Conservation (phyloP, 2,329 filamentous ascomycete species). For the Gnomoniopsis sp. region DNA sequence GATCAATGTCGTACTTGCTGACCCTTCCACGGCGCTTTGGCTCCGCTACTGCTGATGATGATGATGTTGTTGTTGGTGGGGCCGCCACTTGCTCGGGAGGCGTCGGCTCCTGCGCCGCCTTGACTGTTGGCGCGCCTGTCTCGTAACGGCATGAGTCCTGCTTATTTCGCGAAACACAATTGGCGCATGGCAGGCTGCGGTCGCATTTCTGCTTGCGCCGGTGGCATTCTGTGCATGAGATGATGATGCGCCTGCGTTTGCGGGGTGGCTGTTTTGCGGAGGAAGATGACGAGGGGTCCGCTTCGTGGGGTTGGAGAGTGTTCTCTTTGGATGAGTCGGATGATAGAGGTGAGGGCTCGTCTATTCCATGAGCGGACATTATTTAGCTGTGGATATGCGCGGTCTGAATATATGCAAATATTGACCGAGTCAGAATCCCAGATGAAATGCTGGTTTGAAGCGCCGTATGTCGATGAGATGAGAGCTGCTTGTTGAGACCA, state of each 20-base stretch:
- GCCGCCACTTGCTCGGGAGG: no score
- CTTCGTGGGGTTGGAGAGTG: not conserved
- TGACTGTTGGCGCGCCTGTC: constrained; percentile 42
- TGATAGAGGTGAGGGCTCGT: constrained; percentile 7
- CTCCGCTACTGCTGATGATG: no score
- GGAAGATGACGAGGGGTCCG: not conserved
- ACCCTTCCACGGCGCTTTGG: not conserved
- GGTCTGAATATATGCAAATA: not conserved
- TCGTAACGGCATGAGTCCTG: constrained; percentile 56
- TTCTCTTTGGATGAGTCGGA: constrained; percentile 7
- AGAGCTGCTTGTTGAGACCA: no score
- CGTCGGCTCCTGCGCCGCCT: constrained; percentile 25
- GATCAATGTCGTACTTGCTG: constrained; percentile 8
- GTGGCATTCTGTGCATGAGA: constrained; percentile 64
- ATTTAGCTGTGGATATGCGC: not conserved
- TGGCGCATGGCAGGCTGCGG: constrained; percentile 55
- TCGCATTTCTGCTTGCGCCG: constrained; percentile 64
- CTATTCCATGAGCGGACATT: constrained; percentile 5
- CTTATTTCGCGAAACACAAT: constrained; percentile 56
- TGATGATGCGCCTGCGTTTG: constrained; percentile 58
- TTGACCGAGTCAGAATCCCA: not conserved
- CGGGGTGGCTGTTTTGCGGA: constrained; percentile 39
- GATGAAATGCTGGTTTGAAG: no score
- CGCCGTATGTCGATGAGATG: no score
- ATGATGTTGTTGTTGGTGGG: no score